Base-by-base conservation (phyloP, 139 green algal genomes). In the Asterochloris sp. region DNA sequence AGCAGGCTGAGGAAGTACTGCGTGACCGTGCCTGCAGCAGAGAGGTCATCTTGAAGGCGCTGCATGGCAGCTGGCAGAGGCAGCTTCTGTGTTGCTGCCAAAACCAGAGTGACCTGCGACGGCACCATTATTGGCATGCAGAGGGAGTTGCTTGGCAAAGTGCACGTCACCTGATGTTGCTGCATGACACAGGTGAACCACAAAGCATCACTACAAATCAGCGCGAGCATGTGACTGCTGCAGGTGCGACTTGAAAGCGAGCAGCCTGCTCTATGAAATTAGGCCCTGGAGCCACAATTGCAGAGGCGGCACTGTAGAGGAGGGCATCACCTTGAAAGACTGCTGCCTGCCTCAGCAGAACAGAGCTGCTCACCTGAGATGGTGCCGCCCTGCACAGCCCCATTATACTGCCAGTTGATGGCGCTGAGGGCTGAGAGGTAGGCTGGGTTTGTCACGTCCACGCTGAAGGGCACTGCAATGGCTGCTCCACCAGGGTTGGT, bases 401-500 rank as follows among this genome's bases (percentile, higher is more conserved):
- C 28, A 14, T 38, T 81, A n/a, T 38, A 69, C 12, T 80, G 28
- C 62, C 62, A 81, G 62, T 81, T 73, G 62, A 81, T 62, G 14
- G 77, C 77, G 14, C 78, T 69, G 0, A 78, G 69, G 24, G 63
- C 69, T 16, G 62, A 38, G 27, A 38, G 60, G 26, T 85, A 85
- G 16, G 27, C 61, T 21, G 69, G 63, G 69, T 74, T 82, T 0
- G n/a, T 62, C 26, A 82, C 62, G 12, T 63, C 73, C 26, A 85
- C n/a, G 12, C 64, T 82, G 62, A 74, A 29, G 23, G 82, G 82
- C 27, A 76, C 82, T 69, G 82, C 17, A 62, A 85, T 47, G 13
- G 64, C 69, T 19, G 26, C 29, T 16, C 29, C 21, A n/a, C 47
- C 64, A 24, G 69, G 69, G 75, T 78, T 82, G 64, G 64, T 68